Conservation (phyloP, 495 filamentous ascomycete species). For the Penicillium canescens region DNA sequence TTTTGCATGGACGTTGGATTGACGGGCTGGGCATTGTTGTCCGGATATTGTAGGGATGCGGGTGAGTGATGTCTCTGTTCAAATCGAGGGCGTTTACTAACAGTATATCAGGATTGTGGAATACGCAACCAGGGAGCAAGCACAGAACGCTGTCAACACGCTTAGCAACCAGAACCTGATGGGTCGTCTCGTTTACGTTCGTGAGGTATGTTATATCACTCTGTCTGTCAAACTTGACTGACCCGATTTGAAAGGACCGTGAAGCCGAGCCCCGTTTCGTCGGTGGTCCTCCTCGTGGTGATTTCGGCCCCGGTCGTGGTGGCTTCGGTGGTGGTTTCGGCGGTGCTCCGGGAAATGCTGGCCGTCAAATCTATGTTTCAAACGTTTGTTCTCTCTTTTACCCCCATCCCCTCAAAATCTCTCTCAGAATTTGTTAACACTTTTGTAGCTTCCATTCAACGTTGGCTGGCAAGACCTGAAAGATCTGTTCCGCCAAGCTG, state of each 20-base stretch:
- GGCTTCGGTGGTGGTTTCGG: conserved; percentile 36
- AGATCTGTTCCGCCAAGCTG: conserved; percentile 97
- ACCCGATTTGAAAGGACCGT: conserved; percentile 65
- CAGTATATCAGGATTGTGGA: conserved; percentile 84
- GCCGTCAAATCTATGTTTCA: conserved; percentile 91
- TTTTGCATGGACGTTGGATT: conserved; percentile 95
- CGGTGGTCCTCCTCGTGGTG: conserved; percentile 68
- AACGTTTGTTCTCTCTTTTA: conserved; percentile 76
- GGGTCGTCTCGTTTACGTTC: conserved; percentile 97
- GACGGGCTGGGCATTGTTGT: conserved; percentile 96
- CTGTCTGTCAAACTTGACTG: not conserved
- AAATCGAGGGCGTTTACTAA: conserved; percentile 28
- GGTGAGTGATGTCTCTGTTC: conserved; percentile 60
- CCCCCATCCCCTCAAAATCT: conserved; percentile 21
- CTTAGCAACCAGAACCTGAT: conserved; percentile 99
- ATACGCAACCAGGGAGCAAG: conserved; percentile 99
- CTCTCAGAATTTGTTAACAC: conserved; percentile 20
- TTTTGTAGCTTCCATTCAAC: conserved; percentile 86
- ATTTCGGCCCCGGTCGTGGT: conserved; percentile 51
- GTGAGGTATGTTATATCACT: conserved; percentile 66
- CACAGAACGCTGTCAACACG: conserved; percentile 93
- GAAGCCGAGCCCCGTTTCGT: conserved; percentile 95
- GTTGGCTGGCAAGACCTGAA: conserved; percentile 99
- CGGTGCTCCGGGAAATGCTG: conserved; percentile 56
- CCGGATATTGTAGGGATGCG: conserved; percentile 98